These are phyloP conservation scores for Marasmius sp. DNA, from an alignment of 1,284 basidiomycete genomes.

Conservation along the genomic window DNA sequence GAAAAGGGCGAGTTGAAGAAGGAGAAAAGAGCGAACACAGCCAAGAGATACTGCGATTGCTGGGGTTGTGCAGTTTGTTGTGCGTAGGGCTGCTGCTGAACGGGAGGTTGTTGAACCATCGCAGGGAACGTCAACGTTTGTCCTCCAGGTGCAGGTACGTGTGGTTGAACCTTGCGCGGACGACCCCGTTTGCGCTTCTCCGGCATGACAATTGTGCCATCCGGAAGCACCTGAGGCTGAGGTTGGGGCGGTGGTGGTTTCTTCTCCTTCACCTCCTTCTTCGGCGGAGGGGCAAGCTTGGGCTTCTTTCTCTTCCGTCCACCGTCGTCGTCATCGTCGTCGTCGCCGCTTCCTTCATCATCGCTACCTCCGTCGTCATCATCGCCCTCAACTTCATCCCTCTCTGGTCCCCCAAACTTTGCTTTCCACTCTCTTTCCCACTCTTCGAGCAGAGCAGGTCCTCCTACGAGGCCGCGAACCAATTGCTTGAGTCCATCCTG, in stretches of 20 bases:
- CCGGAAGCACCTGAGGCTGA: conserved; percentile 13
- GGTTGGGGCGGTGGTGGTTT: conserved; percentile 25
- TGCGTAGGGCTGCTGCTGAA: conserved; percentile 11
- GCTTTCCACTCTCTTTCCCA: conserved; percentile 76
- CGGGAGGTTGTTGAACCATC: conserved; percentile 13
- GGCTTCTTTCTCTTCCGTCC: conserved; percentile 58
- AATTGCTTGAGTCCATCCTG: conserved; percentile 70
- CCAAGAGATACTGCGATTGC: conserved; percentile 65
- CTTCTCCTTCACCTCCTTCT: conserved; percentile 31
- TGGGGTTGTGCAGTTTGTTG: conserved; percentile 37
- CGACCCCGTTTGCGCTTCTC: conserved; percentile 83
- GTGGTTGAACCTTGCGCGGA: conserved; percentile 50
- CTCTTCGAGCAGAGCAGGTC: conserved; percentile 62
- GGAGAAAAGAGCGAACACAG: conserved; percentile 74
- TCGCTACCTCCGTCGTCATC: conserved; percentile 47
- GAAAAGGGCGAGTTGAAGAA: conserved; percentile 73
- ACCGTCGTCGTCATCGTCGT: conserved; percentile 49
- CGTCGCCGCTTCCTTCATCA: conserved; percentile 57
- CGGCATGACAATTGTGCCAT: conserved; percentile 33
- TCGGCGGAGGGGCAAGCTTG: conserved; percentile 38
- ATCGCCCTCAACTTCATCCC: conserved; percentile 64
- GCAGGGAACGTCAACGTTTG: conserved; percentile 10
- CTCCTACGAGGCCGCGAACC: conserved; percentile 67
- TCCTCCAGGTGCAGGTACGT: conserved; percentile 2
- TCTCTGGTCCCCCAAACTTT: conserved; percentile 72